These are phyloP conservation scores for Inosperma sp. DNA, from an alignment of 768 basidiomycete species.

Conservation along the genomic window DNA sequence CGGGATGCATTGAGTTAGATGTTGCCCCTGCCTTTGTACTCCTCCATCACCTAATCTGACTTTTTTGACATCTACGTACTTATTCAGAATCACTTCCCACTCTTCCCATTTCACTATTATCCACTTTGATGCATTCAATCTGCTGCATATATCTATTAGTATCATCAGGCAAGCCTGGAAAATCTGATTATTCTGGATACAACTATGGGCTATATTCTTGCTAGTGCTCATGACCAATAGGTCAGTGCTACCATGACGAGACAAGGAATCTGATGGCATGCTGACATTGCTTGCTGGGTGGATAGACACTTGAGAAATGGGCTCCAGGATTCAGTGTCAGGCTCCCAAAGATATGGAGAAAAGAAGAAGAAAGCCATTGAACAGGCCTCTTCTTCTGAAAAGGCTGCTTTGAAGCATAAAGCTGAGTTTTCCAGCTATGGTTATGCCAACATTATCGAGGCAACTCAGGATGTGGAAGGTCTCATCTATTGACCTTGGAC, in stretches of 20 bases:
- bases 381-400: conserved; percentile 53
- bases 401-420: conserved; percentile 50
- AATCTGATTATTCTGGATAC: conserved; percentile 84
- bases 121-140: neutral
- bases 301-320: conserved; percentile 90
- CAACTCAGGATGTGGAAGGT: conserved; percentile 90
- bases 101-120: conserved; percentile 11
- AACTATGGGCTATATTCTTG: conserved; percentile 96
- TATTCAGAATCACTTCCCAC: conserved; percentile 8
- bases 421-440: conserved; percentile 66
- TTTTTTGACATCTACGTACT: conserved; percentile 2
- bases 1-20: neutral
- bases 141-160: conserved; percentile 14
- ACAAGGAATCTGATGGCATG: conserved; percentile 96
- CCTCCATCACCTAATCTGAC: neutral
- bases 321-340: conserved; percentile 78
- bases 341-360: conserved; percentile 86
- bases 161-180: conserved; percentile 36
- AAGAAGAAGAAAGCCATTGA: conserved; percentile 84
- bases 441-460: conserved; percentile 89
- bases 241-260: conserved; percentile 73
- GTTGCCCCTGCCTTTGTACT: neutral
- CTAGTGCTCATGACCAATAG: conserved; percentile 91
- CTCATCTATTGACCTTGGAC: conserved; percentile 90
- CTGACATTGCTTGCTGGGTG: conserved; percentile 89